Evolutionary conservation across 2,329 filamentous ascomycete species (phyloP).

Genomic region (Aquanectria penicillioides): DNA sequence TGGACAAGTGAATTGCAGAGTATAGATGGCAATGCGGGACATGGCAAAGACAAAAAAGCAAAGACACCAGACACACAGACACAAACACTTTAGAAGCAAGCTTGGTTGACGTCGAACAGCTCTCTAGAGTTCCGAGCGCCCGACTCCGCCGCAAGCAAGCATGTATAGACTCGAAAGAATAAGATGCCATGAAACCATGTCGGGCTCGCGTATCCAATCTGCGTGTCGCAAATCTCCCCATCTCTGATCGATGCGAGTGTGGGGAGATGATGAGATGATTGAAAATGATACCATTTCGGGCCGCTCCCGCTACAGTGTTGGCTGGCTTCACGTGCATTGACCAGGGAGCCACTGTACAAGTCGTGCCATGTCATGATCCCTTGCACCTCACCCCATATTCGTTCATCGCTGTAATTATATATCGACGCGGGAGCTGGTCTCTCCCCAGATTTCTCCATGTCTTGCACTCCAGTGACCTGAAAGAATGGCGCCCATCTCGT

Average conservation of each 20-base stretch:
- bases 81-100: not conserved
- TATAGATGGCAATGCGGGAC: not conserved
- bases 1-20: constrained; percentile 3
- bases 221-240: constrained; percentile 1
- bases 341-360: constrained; percentile 19
- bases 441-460: not conserved
- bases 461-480: not conserved
- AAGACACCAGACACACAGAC: not conserved
- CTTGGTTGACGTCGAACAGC: constrained; percentile 1
- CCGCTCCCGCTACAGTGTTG: constrained; percentile 20
- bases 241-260: constrained; percentile 29
- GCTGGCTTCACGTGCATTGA: constrained; percentile 27
- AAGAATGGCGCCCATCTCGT: constrained; percentile 32
- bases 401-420: not conserved
- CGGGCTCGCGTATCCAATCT: constrained; percentile 16
- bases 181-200: constrained; percentile 12
- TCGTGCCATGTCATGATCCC: constrained; percentile 28
- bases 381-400: constrained; percentile 12
- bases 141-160: too few relatives aligned
- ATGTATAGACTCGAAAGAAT: constrained; percentile 11
- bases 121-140: too few relatives aligned
- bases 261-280: constrained; percentile 30
- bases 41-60: constrained; percentile 6
- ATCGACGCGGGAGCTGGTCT: not conserved
- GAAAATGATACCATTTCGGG: constrained; percentile 31